Evolutionary conservation across 225 moss, liverwort and hornwort species (phyloP).

Genomic region (Bryoerythrophyllum caledonicum): DNA sequence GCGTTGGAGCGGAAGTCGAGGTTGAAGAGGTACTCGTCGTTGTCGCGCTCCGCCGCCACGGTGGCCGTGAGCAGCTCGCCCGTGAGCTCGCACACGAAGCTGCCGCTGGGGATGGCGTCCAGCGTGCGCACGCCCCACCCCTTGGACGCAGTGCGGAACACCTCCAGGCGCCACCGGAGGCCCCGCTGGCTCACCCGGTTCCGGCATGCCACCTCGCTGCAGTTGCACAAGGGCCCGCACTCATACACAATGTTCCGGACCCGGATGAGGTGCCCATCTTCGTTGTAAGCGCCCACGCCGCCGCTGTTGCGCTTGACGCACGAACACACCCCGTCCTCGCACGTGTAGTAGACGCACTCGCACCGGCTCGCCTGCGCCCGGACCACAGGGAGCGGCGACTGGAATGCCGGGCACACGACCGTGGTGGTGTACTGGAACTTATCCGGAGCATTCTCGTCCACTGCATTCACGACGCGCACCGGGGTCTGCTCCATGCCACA

Average conservation of each 20-base stretch:
- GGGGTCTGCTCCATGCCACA: conserved; percentile 48
- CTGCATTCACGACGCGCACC: conserved; percentile 61
- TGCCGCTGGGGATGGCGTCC: conserved; percentile 68
- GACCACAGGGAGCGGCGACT: background rate
- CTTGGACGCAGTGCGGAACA: conserved; percentile 61
- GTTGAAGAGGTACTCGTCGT: conserved; percentile 82
- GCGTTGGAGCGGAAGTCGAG: conserved; percentile 49
- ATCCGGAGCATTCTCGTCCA: conserved; percentile 42
- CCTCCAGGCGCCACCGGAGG: conserved; percentile 55
- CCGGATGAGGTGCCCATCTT: conserved; percentile 66
- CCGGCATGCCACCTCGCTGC: conserved; percentile 40
- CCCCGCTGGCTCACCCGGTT: conserved; percentile 75
- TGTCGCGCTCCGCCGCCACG: conserved; percentile 41
- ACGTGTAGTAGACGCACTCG: conserved; percentile 43
- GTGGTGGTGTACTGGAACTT: conserved; percentile 51
- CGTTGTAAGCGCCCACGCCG: conserved; percentile 60
- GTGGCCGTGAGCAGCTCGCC: conserved; percentile 70
- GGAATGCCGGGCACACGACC: conserved; percentile 32
- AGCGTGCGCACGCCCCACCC: conserved; percentile 85
- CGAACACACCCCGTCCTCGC: conserved; percentile 35
- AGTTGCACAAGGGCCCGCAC: conserved; percentile 64
- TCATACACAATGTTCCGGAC: conserved; percentile 72
- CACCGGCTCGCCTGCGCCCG: conserved; percentile 34
- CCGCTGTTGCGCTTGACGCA: conserved; percentile 53
- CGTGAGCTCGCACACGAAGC: conserved; percentile 83